Conservation (phyloP, 805 yeast genomes). For the Martiniozyma abietophila region DNA sequence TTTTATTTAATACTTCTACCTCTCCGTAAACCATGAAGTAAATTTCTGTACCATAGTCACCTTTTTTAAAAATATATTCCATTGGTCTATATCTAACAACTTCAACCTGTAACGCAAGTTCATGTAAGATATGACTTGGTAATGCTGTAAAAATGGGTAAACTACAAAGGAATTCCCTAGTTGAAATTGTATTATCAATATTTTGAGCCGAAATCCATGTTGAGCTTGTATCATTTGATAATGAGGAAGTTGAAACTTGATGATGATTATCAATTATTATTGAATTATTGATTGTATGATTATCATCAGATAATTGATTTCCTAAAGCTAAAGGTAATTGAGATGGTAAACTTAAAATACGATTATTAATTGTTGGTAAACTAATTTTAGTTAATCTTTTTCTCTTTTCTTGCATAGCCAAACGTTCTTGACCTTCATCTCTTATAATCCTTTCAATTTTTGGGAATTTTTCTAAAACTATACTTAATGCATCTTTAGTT, state of each 20-base stretch:
- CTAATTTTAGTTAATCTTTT: constrained; percentile 32
- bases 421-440: constrained; percentile 71
- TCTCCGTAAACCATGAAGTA: constrained; percentile 61
- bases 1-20: constrained; percentile 51
- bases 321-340: constrained; percentile 4
- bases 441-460: constrained; percentile 56
- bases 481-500: constrained; percentile 51
- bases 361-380: constrained; percentile 8
- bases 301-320: background rate
- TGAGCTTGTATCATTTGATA: constrained; percentile 25
- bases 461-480: constrained; percentile 55
- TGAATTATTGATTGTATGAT: constrained; percentile 17
- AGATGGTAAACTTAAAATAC: constrained; percentile 7
- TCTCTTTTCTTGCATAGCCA: constrained; percentile 61
- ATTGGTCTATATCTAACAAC: constrained; percentile 44
- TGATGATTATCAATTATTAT: constrained; percentile 25
- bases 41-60: constrained; percentile 53
- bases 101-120: constrained; percentile 55
- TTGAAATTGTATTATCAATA: constrained; percentile 43
- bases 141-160: constrained; percentile 50
- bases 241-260: constrained; percentile 31
- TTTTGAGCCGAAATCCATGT: constrained; percentile 18
- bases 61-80: constrained; percentile 51
- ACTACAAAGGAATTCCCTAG: constrained; percentile 48
- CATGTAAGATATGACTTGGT: constrained; percentile 52